Percentiles rank a stretch among this genome's conserved stretches.
phyloP scores from a whole-genome alignment of 169 alveolate species.

The Plasmodium sp. region DNA sequence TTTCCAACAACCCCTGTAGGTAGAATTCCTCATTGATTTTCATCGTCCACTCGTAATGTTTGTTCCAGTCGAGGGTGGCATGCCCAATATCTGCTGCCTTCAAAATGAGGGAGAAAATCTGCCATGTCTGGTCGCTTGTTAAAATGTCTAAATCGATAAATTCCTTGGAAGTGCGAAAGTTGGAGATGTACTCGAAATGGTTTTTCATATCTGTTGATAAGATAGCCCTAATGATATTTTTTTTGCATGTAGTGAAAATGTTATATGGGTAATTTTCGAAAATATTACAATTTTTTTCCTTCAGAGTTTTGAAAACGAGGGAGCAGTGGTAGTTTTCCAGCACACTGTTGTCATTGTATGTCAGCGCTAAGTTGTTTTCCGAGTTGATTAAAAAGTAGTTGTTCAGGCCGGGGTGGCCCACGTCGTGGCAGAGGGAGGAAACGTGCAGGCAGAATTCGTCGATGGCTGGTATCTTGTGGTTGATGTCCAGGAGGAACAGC shows the following conservation, averaged over 20 bases:
- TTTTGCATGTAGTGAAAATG: constrained; percentile 77
- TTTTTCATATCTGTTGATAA: constrained; percentile 94
- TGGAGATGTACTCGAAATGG: constrained; percentile 92
- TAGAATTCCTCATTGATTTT: constrained; percentile 93
- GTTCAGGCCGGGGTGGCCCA: constrained; percentile 93
- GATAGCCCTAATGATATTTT: constrained; percentile 91
- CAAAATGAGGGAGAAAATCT: constrained; percentile 87
- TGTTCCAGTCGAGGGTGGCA: constrained; percentile 90
- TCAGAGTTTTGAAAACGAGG: constrained; percentile 84
- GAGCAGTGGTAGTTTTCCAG: constrained; percentile 95
- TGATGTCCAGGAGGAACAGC: constrained; percentile 48
- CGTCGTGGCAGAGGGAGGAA: constrained; percentile 92
- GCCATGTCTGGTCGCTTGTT: constrained; percentile 86
- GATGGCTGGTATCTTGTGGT: constrained; percentile 46
- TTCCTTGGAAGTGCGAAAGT: constrained; percentile 82
- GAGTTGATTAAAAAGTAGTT: constrained; percentile 88
- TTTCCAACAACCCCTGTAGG: constrained; percentile 90
- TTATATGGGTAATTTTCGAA: constrained; percentile 67
- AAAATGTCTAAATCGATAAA: constrained; percentile 75
- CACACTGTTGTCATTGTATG: constrained; percentile 93
- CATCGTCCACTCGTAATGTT: constrained; percentile 91
- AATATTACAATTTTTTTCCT: constrained; percentile 67
- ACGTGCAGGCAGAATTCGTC: constrained; percentile 63
- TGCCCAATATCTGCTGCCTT: constrained; percentile 96
- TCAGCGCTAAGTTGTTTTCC: constrained; percentile 88